A percentile compares a stretch with the other conserved stretches of the same genome.
phyloP scores from a whole-genome alignment of 2,329 filamentous ascomycete species.

The Coniochaeta ligniaria region DNA sequence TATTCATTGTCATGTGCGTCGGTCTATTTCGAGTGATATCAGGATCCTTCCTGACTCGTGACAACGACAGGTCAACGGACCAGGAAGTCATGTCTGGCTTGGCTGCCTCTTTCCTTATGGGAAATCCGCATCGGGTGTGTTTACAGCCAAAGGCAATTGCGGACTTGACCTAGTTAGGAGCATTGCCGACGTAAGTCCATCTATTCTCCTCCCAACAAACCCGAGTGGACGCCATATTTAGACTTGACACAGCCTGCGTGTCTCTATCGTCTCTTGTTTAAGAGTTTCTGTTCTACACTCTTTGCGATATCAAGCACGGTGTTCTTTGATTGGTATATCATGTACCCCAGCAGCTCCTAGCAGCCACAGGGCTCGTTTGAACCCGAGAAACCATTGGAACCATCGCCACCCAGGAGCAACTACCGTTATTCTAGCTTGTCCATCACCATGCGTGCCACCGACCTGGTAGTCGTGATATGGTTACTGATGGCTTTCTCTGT shows the following conservation, averaged over 20 bases:
- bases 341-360: neutral
- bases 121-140: neutral
- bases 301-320: neutral
- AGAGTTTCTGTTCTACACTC: neutral
- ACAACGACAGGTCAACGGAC: no score
- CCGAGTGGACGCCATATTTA: neutral
- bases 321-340: neutral
- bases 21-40: no score
- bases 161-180: neutral
- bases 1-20: no score
- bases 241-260: neutral
- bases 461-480: neutral
- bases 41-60: no score
- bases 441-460: neutral
- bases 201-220: neutral
- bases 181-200: neutral
- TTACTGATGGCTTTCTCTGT: neutral
- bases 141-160: neutral
- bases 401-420: neutral
- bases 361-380: neutral
- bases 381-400: neutral
- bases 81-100: neutral
- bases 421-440: neutral
- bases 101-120: neutral
- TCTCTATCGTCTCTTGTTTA: neutral